Conservation (phyloP, 108 stramenopile species). For the Cyclotella cryptica region DNA sequence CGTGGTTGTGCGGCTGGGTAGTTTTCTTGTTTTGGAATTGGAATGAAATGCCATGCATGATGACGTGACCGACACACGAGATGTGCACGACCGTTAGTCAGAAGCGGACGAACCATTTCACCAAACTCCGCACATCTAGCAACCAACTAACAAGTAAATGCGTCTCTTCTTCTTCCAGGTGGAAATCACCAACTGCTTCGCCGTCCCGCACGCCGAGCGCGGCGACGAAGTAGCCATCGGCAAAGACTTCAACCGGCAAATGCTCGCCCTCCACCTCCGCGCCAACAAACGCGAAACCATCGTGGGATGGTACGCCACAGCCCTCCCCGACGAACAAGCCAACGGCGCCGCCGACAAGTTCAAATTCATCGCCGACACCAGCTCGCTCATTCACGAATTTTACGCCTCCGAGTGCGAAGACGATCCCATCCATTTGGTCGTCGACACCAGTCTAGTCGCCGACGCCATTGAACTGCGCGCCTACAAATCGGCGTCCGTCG, state of each 20-base stretch:
- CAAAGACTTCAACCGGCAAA: slow-evolving; percentile 94
- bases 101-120: no score
- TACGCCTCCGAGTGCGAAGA: slow-evolving; percentile 93
- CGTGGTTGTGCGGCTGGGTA: no score
- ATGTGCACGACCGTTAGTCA: no score
- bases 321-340: slow-evolving; percentile 59
- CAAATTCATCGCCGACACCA: slow-evolving; percentile 87
- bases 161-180: no score
- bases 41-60: no score
- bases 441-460: slow-evolving; percentile 79
- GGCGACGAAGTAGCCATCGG: slow-evolving; percentile 96
- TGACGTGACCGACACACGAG: no score
- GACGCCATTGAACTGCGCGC: slow-evolving; percentile 82
- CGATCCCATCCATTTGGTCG: slow-evolving; percentile 89
- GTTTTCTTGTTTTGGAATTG: no score
- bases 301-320: slow-evolving; percentile 97
- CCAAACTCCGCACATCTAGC: no score
- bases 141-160: no score
- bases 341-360: slow-evolving; percentile 31
- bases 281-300: slow-evolving; percentile 91
- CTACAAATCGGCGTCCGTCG: slow-evolving; percentile 78
- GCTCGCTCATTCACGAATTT: slow-evolving; percentile 96
- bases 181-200: slow-evolving; percentile 95
- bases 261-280: slow-evolving; percentile 79
- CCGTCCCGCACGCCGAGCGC: slow-evolving; percentile 93